These are phyloP conservation scores for Mortierella alpina DNA, from an alignment of 192 early-diverging fungal species.

Conservation along the genomic window DNA sequence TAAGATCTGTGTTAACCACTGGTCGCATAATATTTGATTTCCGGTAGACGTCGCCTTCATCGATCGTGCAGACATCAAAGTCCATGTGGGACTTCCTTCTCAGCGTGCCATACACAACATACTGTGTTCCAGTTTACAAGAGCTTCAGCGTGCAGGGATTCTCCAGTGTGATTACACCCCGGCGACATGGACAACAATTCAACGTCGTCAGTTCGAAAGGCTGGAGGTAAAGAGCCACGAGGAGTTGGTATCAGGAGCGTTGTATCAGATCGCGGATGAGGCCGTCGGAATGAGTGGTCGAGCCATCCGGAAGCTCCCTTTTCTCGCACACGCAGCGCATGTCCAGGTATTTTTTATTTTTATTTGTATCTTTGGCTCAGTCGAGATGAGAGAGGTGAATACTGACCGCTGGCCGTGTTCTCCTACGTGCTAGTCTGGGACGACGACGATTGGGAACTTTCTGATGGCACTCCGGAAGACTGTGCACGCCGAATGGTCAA, in stretches of 20 bases:
- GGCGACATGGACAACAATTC: too few species aligned
- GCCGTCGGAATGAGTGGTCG: slow-evolving; percentile 60
- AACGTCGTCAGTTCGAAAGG: too few species aligned
- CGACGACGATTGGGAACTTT: slow-evolving; percentile 18
- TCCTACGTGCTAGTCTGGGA: neutral
- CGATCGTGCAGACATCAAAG: slow-evolving; percentile 76
- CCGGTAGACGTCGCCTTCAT: slow-evolving; percentile 66
- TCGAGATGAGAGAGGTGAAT: neutral
- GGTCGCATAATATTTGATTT: neutral
- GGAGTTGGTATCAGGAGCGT: neutral
- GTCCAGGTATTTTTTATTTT: slow-evolving; percentile 33
- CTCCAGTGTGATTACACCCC: slow-evolving; percentile 21
- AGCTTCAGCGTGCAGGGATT: slow-evolving; percentile 62
- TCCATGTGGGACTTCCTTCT: slow-evolving; percentile 65
- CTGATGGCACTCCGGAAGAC: slow-evolving; percentile 10
- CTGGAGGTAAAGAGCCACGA: neutral
- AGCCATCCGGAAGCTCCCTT: slow-evolving; percentile 64
- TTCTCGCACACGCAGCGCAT: slow-evolving; percentile 65
- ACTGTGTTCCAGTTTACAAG: slow-evolving; percentile 60
- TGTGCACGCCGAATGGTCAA: neutral
- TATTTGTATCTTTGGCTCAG: neutral
- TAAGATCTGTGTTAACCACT: neutral
- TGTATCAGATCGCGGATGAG: slow-evolving; percentile 16
- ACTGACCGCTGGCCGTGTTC: neutral
- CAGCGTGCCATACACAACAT: slow-evolving; percentile 66